Conservation (phyloP, 345 rosid genomes). For the Ceriops decandra region DNA sequence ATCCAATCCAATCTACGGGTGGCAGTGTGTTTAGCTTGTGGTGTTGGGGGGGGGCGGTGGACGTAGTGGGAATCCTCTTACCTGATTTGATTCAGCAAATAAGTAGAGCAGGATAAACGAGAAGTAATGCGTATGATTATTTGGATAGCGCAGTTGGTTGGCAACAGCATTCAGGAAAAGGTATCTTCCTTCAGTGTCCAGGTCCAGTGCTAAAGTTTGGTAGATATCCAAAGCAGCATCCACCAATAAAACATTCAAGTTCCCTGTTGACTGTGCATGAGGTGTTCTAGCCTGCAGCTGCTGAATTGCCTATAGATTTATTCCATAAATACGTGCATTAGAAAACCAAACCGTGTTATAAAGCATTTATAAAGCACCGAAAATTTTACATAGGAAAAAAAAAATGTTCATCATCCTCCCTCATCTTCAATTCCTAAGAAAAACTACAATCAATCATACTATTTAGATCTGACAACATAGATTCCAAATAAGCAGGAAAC, state of each 20-base stretch:
- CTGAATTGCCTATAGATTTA: slow-evolving; percentile 57
- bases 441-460: too few relatives aligned
- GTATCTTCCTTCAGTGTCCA: slow-evolving; percentile 98
- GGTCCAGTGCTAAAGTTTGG: slow-evolving; percentile 65
- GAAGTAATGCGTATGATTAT: slow-evolving; percentile 96
- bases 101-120: slow-evolving; percentile 84
- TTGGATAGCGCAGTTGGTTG: slow-evolving; percentile 95
- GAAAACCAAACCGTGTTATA: neutral
- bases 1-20: too few relatives aligned
- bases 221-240: slow-evolving; percentile 89
- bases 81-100: slow-evolving; percentile 84
- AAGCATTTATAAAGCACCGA: neutral
- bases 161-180: slow-evolving; percentile 90
- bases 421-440: too few relatives aligned
- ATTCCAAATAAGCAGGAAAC: too few relatives aligned
- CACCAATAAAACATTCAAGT: slow-evolving; percentile 41
- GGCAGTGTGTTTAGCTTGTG: too few relatives aligned
- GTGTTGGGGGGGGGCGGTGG: too few relatives aligned
- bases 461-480: too few relatives aligned
- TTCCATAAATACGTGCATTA: neutral
- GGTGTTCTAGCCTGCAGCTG: slow-evolving; percentile 69
- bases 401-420: too few relatives aligned
- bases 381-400: too few relatives aligned
- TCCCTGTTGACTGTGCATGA: slow-evolving; percentile 59
- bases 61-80: slow-evolving; percentile 19